These are phyloP conservation scores for Pseudogymnoascus pannorum DNA, from an alignment of 2,329 filamentous ascomycete species.

Conservation along the genomic window DNA sequence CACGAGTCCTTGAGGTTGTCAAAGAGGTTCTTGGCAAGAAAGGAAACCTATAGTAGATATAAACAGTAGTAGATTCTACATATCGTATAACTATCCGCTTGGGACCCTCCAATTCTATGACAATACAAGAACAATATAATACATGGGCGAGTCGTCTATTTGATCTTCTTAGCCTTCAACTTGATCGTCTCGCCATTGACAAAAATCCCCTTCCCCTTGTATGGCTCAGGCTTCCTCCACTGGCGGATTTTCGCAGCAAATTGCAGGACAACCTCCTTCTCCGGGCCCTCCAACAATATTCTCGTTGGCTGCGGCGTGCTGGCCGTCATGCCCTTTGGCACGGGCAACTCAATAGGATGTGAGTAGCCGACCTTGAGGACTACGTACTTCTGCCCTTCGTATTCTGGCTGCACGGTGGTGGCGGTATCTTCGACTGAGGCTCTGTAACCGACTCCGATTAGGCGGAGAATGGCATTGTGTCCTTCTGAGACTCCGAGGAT, in stretches of 20 bases:
- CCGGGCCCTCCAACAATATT: constrained; percentile 78
- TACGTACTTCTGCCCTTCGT: constrained; percentile 78
- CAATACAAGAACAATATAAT: constrained; percentile 19
- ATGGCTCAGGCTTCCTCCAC: constrained; percentile 91
- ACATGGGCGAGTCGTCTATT: constrained; percentile 43
- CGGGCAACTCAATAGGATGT: constrained; percentile 83
- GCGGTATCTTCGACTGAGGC: constrained; percentile 75
- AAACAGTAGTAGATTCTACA: constrained; percentile 4
- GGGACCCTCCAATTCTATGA: constrained; percentile 12
- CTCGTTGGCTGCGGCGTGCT: constrained; percentile 86
- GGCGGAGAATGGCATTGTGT: constrained; percentile 83
- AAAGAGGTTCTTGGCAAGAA: constrained; percentile 62
- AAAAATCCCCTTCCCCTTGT: constrained; percentile 99
- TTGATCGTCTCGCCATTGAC: constrained; percentile 97
- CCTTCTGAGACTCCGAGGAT: constrained; percentile 94
- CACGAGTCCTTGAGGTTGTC: constrained; percentile 70
- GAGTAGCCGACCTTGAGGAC: constrained; percentile 94
- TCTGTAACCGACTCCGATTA: constrained; percentile 93
- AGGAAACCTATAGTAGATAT: constrained; percentile 9
- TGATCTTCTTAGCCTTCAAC: constrained; percentile 96
- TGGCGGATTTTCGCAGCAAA: constrained; percentile 83
- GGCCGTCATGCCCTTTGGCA: constrained; percentile 76
- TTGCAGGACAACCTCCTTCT: constrained; percentile 80
- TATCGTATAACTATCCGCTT: constrained; percentile 3
- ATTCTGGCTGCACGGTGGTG: constrained; percentile 58